A percentile compares a stretch with the other conserved stretches of the same genome.
phyloP scores from a whole-genome alignment of 1,284 basidiomycete genomes.

The Cronartium quercuum region DNA sequence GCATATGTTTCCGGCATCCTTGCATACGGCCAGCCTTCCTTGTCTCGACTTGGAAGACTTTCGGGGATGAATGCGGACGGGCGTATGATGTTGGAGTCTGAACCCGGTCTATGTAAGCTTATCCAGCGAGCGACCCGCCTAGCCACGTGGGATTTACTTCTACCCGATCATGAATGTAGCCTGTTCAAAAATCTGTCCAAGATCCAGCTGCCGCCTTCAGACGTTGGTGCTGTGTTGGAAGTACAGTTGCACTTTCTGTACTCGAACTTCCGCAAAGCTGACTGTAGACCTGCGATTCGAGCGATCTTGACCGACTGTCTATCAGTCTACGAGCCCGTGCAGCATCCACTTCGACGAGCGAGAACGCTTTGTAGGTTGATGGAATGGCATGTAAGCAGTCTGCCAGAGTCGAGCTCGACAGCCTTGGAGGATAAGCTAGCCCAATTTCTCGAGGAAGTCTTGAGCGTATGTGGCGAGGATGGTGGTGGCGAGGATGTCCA shows the following conservation, averaged over 20 bases:
- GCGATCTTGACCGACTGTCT: conserved; percentile 18
- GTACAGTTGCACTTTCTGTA: conserved; percentile 31
- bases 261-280: conserved; percentile 17
- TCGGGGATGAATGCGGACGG: conserved; percentile 10
- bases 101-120: conserved; percentile 29
- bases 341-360: conserved; percentile 30
- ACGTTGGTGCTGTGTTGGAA: conserved; percentile 27
- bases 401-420: conserved; percentile 1
- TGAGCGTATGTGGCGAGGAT: neutral
- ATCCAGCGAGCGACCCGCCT: conserved; percentile 30
- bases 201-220: conserved; percentile 2
- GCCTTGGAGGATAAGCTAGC: conserved; percentile 6
- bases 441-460: conserved; percentile 9
- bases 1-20: conserved; percentile 20
- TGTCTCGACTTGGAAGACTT: neutral
- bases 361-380: conserved; percentile 22
- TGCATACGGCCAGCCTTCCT: conserved; percentile 4
- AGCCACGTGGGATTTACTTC: conserved; percentile 31
- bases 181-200: conserved; percentile 14
- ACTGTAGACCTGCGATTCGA: conserved; percentile 19
- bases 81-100: neutral
- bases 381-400: conserved; percentile 33
- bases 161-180: conserved; percentile 23
- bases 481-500: conserved; percentile 14
- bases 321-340: conserved; percentile 10